Evolutionary conservation across 192 early-diverging fungal genomes (phyloP).

Genomic region (Lunasporangiospora selenospora): DNA sequence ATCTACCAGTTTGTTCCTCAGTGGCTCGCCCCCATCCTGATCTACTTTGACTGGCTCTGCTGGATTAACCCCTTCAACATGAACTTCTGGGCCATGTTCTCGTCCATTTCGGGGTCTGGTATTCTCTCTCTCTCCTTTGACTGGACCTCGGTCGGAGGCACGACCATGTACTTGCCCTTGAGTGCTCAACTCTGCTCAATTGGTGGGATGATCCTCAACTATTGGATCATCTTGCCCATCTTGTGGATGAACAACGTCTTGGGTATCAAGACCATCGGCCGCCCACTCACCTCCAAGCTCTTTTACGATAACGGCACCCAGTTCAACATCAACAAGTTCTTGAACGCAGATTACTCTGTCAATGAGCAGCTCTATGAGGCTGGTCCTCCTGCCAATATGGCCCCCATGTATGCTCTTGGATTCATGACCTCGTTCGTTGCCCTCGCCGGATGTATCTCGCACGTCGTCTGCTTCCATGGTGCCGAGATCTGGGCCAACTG

Average conservation of each 20-base stretch:
- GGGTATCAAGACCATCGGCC: conserved; percentile 19
- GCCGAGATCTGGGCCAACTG: conserved; percentile 62
- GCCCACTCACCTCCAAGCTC: conserved; percentile 16
- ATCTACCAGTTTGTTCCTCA: conserved; percentile 56
- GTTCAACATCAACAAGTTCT: conserved; percentile 43
- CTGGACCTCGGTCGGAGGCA: conserved; percentile 56
- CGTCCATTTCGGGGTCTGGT: conserved; percentile 64
- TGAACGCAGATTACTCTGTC: conserved; percentile 66
- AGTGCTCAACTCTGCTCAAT: conserved; percentile 50
- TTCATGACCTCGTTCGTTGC: conserved; percentile 72
- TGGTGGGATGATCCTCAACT: conserved; percentile 66
- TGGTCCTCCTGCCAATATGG: conserved; percentile 55
- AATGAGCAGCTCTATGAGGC: conserved; percentile 53
- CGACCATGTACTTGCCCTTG: conserved; percentile 27
- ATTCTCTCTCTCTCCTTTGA: conserved; percentile 74
- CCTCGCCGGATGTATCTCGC: conserved; percentile 54
- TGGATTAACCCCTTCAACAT: conserved; percentile 29
- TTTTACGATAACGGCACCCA: conserved; percentile 16
- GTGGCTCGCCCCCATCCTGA: conserved; percentile 18
- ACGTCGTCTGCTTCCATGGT: conserved; percentile 67
- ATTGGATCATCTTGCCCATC: conserved; percentile 78
- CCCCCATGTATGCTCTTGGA: conserved; percentile 58
- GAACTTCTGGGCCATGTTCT: conserved; percentile 44
- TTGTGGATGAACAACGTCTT: conserved; percentile 66
- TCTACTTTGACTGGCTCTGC: conserved; percentile 36